phyloP scores from a whole-genome alignment of 768 basidiomycete species.

The Multifurca ochricompacta region DNA sequence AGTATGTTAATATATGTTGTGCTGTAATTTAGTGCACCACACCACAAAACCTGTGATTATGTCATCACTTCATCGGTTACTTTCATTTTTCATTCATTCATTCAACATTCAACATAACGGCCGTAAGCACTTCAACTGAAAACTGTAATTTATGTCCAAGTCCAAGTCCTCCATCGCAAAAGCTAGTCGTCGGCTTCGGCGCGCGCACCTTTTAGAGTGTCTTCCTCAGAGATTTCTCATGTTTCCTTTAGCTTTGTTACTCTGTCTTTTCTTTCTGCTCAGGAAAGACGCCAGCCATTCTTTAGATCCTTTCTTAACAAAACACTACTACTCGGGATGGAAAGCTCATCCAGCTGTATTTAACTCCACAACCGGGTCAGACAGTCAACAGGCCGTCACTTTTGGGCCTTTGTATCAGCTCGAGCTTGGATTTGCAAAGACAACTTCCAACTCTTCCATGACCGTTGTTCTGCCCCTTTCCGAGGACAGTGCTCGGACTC shows the following conservation, averaged over 20 bases:
- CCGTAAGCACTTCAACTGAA: not conserved
- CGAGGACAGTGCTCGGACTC: not conserved
- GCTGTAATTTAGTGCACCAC: too few species aligned
- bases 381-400: not conserved
- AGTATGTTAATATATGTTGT: not conserved
- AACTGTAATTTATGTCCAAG: not conserved
- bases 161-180: slow-evolving; percentile 1
- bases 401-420: slow-evolving; percentile 16
- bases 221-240: not conserved
- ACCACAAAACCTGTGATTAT: too few species aligned
- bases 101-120: too few species aligned
- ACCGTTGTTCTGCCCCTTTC: slow-evolving; percentile 10
- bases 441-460: slow-evolving; percentile 3
- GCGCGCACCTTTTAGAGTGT: not conserved
- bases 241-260: not conserved
- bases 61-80: not conserved
- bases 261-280: not conserved
- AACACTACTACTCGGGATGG: slow-evolving; percentile 7
- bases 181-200: not conserved
- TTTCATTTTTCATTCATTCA: not conserved
- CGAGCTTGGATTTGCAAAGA: slow-evolving; percentile 14
- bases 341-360: not conserved
- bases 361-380: not conserved
- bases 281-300: not conserved
- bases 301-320: not conserved